These are phyloP conservation scores for Pseudogymnoascus sp. DNA, from an alignment of 2,329 filamentous ascomycete species.

Conservation along the genomic window DNA sequence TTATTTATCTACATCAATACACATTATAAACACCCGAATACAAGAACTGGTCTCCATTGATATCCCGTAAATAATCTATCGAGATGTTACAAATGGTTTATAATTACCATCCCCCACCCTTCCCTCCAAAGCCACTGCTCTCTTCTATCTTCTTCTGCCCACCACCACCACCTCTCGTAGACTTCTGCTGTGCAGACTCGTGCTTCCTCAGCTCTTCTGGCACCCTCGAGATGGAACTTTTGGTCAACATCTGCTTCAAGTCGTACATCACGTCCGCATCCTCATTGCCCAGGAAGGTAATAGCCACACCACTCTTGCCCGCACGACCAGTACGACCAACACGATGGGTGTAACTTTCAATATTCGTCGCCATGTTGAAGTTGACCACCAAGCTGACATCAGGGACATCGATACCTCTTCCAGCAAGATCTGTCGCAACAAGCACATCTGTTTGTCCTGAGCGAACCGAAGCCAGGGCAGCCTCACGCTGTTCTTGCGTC, in stretches of 20 bases:
- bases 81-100: not conserved
- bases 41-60: not conserved
- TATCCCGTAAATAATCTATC: not conserved
- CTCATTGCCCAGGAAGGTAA: conserved; percentile 89
- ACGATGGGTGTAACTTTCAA: conserved; percentile 94
- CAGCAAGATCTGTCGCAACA: conserved; percentile 91
- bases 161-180: conserved; percentile 38
- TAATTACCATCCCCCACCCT: conserved; percentile 28
- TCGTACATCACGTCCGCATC: conserved; percentile 90
- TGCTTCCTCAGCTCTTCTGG: conserved; percentile 87
- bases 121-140: conserved; percentile 30
- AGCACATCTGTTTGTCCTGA: conserved; percentile 76
- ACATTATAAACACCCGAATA: not conserved
- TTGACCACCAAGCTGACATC: conserved; percentile 93
- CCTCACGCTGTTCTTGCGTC: conserved; percentile 95
- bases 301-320: conserved; percentile 90
- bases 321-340: conserved; percentile 96
- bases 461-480: conserved; percentile 77
- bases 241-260: conserved; percentile 88
- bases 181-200: conserved; percentile 83
- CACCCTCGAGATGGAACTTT: conserved; percentile 79
- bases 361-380: conserved; percentile 94
- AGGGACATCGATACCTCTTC: conserved; percentile 93
- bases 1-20: conserved; percentile 5
- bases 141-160: conserved; percentile 42